These are phyloP conservation scores for Dentiscutata heterogama DNA, from an alignment of 371 early-diverging fungal genomes.

Conservation along the genomic window DNA sequence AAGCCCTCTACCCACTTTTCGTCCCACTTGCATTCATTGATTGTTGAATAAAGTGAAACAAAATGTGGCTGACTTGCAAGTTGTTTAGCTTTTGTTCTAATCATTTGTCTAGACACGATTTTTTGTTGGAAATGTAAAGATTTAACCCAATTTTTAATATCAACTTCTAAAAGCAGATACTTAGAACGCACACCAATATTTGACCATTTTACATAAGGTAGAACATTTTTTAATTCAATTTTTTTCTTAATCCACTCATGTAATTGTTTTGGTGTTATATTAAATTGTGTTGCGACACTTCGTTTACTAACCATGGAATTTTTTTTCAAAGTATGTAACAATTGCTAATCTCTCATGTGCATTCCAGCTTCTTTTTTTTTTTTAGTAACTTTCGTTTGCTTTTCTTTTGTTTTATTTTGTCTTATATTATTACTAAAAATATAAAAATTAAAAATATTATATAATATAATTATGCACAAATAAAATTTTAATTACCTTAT, in stretches of 20 bases:
- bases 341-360: neutral
- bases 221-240: neutral
- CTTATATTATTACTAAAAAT: too few relatives aligned
- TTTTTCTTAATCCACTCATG: neutral
- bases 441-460: too few relatives aligned
- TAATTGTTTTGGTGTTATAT: conserved; percentile 27
- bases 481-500: too few relatives aligned
- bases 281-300: neutral
- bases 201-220: neutral
- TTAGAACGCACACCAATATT: neutral
- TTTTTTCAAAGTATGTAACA: conserved; percentile 12
- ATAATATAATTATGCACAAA: too few relatives aligned
- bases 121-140: neutral
- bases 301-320: neutral
- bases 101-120: neutral
- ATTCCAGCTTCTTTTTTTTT: conserved; percentile 20
- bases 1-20: conserved; percentile 10
- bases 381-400: neutral
- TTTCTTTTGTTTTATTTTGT: neutral
- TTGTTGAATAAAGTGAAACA: neutral
- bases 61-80: neutral
- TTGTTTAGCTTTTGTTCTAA: neutral
- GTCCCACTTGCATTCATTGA: neutral
- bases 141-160: neutral
- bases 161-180: neutral